Evolutionary conservation across 2,329 filamentous ascomycete genomes (phyloP), one percentile per base, ranked within the genome.

Genomic region (Ophiostoma triangulosporum): DNA sequence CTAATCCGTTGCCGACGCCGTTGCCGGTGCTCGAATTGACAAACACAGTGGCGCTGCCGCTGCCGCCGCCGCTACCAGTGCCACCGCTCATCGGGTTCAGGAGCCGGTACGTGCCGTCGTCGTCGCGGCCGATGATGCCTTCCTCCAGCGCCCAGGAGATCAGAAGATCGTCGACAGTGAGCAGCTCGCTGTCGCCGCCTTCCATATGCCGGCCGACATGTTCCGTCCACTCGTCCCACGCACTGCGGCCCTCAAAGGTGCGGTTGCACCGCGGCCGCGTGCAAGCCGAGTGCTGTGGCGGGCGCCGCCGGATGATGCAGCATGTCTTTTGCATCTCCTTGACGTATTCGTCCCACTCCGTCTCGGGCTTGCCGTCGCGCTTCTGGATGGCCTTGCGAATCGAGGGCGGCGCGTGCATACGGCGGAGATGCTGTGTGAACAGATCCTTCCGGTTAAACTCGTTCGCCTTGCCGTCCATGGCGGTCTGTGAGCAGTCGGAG

Each of bases 361-460:
- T 63, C 60, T 81, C 77, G 5, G 81, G 65, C 60, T 77, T 79
- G 61, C 69, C 75, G 59, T 83, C 79, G 1, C 73, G 73, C 61
- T 82, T 80, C 26, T 72, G 69, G 17, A 76, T 67, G 9, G 76
- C 67, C 61, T 78, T 74, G 62, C 80, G 76, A 62, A 79, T 81
- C 62, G 80, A 74, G 40, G 80, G 79, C 0, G 84, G 82, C 0
- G 84, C 82, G 62, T 98, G 93, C 91, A 97, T 97, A 48, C 91
- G 86, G 14, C 90, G 84, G 14, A 95, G 76, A 62, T 98, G 91
- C 64, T 97, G 91, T 0, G 88, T 91, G 66, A 96, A 98, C 12
- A 98, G 78, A 64, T 97, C 91, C 66, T 95, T 96, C 62, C 91
- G 84, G 66, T 96, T 96, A 68, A 96, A 96, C 65, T 84, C 80